Percentiles rank a stretch among this genome's conserved stretches.
Evolutionary conservation across 2,329 filamentous ascomycete species (phyloP).

Genomic region (Leptographium galeiforme): DNA sequence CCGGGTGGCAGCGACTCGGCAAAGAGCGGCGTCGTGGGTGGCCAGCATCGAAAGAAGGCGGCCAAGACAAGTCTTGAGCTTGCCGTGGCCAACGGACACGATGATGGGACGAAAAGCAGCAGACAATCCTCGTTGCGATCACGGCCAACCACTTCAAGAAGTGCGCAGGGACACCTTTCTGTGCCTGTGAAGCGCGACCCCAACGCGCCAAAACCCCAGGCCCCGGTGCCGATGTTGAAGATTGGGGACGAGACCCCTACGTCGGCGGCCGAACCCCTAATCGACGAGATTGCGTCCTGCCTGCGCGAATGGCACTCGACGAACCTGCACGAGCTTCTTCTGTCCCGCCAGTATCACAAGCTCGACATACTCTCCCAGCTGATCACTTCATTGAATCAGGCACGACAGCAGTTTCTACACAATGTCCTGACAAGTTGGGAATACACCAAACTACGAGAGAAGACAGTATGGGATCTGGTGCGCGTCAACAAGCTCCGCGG

Average conservation of each 20-base stretch:
- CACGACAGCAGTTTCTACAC: slow-evolving; percentile 81
- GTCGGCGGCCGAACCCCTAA: slow-evolving; percentile 74
- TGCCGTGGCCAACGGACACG: slow-evolving; percentile 8
- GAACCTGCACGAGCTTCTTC: slow-evolving; percentile 80
- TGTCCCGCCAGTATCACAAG: slow-evolving; percentile 67
- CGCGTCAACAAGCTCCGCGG: slow-evolving; percentile 87
- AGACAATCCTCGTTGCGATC: not conserved
- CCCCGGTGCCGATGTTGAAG: slow-evolving; percentile 92
- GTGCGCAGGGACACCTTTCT: slow-evolving; percentile 28
- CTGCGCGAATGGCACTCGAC: slow-evolving; percentile 97
- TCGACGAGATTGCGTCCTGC: slow-evolving; percentile 96
- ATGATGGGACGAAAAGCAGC: not conserved
- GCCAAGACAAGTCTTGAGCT: slow-evolving; percentile 11
- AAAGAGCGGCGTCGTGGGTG: slow-evolving; percentile 36
- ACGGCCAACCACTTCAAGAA: slow-evolving; percentile 4
- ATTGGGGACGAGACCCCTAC: slow-evolving; percentile 95
- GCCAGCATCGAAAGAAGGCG: slow-evolving; percentile 20
- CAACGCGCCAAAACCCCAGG: slow-evolving; percentile 62
- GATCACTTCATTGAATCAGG: slow-evolving; percentile 70
- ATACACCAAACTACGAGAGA: slow-evolving; percentile 65
- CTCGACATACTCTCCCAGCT: slow-evolving; percentile 72
- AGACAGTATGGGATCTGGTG: slow-evolving; percentile 91
- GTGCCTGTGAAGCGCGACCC: slow-evolving; percentile 45
- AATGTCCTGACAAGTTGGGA: slow-evolving; percentile 84
- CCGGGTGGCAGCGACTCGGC: slow-evolving; percentile 34